A percentile compares a stretch with the other conserved stretches of the same genome.
These are phyloP conservation scores for Cyamopsis tetragonoloba DNA, from an alignment of 306 rosid genomes.

Conservation along the genomic window DNA sequence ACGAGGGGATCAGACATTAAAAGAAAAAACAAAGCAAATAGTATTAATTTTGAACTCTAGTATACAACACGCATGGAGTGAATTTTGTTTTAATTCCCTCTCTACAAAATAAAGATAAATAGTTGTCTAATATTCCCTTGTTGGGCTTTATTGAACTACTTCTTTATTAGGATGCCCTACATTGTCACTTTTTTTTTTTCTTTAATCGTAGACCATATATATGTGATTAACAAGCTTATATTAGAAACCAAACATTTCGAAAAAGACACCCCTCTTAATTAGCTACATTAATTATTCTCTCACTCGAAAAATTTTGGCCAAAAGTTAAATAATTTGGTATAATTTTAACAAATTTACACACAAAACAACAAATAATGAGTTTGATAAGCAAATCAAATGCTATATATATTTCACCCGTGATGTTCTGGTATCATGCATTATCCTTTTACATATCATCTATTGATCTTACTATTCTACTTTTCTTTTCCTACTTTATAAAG, in stretches of 20 bases:
- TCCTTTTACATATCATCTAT: too few relatives aligned
- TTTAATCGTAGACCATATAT: constrained; percentile 32
- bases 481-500: too few relatives aligned
- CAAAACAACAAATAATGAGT: constrained; percentile 17
- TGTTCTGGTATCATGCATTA: too few relatives aligned
- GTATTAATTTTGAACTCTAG: constrained; percentile 7
- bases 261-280: constrained; percentile 6
- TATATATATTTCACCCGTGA: too few relatives aligned
- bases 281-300: not conserved
- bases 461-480: too few relatives aligned
- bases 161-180: constrained; percentile 43
- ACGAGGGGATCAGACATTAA: constrained; percentile 12
- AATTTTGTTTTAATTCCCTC: not conserved
- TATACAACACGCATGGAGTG: constrained; percentile 4
- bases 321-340: constrained; percentile 4
- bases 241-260: constrained; percentile 33
- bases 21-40: not conserved
- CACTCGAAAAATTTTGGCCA: constrained; percentile 2
- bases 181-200: constrained; percentile 33
- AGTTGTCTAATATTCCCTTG: constrained; percentile 34
- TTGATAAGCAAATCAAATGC: not conserved
- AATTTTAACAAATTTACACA: constrained; percentile 20
- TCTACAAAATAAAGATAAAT: constrained; percentile 23
- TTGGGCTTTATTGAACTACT: constrained; percentile 22
- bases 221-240: constrained; percentile 17